Evolutionary conservation across 805 yeast species (phyloP).

Genomic region (Sungouiozyma intestinalis): DNA sequence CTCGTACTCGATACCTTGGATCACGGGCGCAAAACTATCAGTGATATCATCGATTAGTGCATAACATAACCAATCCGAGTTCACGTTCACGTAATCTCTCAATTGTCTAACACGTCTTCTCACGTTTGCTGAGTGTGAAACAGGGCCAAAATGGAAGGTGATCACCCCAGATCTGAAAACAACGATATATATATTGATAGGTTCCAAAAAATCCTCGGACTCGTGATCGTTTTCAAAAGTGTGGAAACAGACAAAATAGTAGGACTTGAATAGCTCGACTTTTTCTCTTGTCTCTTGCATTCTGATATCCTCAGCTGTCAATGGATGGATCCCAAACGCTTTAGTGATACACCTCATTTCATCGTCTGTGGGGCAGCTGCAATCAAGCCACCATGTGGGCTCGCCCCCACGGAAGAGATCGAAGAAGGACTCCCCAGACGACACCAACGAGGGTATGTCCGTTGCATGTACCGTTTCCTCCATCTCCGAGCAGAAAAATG

Average conservation of each 20-base stretch:
- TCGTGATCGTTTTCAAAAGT: slow-evolving; percentile 80
- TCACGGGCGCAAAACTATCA: slow-evolving; percentile 76
- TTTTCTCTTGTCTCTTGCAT: slow-evolving; percentile 96
- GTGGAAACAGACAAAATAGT: slow-evolving; percentile 94
- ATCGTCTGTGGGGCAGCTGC: slow-evolving; percentile 85
- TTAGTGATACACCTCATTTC: slow-evolving; percentile 90
- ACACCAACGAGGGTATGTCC: slow-evolving; percentile 67
- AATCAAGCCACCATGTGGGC: slow-evolving; percentile 94
- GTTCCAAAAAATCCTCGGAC: slow-evolving; percentile 74
- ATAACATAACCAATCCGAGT: slow-evolving; percentile 76
- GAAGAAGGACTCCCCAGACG: slow-evolving; percentile 53
- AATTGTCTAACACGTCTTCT: slow-evolving; percentile 74
- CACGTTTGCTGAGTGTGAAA: slow-evolving; percentile 62
- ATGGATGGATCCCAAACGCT: slow-evolving; percentile 94
- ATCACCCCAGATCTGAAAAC: slow-evolving; percentile 59
- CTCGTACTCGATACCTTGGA: slow-evolving; percentile 65
- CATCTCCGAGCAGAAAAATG: slow-evolving; percentile 69
- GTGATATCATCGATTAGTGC: slow-evolving; percentile 78
- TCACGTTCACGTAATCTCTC: slow-evolving; percentile 66
- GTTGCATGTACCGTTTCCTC: slow-evolving; percentile 88
- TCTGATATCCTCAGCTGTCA: slow-evolving; percentile 94
- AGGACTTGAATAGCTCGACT: slow-evolving; percentile 81
- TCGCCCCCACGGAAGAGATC: slow-evolving; percentile 62
- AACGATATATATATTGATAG: slow-evolving; percentile 65
- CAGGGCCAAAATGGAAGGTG: slow-evolving; percentile 61